Evolutionary conservation across 768 basidiomycete genomes (phyloP).

Genomic region (Amyloporia xantha): DNA sequence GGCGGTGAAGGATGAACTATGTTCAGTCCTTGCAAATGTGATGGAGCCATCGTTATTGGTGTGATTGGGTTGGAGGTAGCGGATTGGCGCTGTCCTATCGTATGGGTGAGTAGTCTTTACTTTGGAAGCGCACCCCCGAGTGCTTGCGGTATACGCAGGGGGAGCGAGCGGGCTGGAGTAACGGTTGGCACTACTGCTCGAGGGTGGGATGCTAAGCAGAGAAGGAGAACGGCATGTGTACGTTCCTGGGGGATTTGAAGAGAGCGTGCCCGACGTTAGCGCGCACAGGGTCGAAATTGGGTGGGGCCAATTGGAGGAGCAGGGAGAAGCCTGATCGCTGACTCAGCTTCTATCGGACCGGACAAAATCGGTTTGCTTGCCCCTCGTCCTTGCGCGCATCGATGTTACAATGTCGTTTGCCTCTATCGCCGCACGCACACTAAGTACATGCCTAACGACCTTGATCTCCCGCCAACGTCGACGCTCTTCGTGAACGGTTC

Average conservation of each 20-base stretch:
- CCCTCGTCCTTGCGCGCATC: too few relatives aligned
- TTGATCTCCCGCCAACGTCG: too few relatives aligned
- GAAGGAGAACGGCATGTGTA: neutral
- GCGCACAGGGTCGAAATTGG: neutral
- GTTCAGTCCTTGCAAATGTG: conserved; percentile 74
- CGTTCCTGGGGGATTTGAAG: neutral
- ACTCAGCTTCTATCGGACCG: neutral
- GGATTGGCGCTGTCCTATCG: neutral
- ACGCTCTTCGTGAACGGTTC: too few relatives aligned
- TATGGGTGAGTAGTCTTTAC: neutral
- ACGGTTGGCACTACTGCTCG: neutral
- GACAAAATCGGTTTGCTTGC: neutral
- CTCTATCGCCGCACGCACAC: neutral
- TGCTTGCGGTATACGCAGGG: neutral
- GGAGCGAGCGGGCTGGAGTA: neutral
- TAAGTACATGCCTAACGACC: too few relatives aligned
- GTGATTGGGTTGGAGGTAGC: conserved; percentile 15
- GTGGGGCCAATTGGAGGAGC: neutral
- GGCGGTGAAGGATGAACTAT: conserved; percentile 54
- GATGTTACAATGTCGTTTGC: too few relatives aligned
- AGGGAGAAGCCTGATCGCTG: neutral
- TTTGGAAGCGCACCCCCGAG: neutral
- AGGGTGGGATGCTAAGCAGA: neutral
- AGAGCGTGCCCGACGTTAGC: neutral
- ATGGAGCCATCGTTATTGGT: conserved; percentile 42